phyloP scores from a whole-genome alignment of 139 green algal species.

The Zygnema circumcarinatum region DNA sequence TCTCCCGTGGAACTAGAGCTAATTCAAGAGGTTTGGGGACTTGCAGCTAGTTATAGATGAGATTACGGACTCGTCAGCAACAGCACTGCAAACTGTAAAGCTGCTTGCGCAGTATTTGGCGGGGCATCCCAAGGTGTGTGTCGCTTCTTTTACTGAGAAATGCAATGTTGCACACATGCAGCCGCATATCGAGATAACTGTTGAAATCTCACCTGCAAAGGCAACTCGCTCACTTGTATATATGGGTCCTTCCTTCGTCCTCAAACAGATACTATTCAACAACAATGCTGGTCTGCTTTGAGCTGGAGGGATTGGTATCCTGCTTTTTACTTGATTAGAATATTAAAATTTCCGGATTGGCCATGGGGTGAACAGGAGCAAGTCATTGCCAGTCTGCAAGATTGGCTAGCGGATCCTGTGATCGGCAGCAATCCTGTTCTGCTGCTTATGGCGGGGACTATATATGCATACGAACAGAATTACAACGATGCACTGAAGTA shows the following conservation, averaged over 20 bases:
- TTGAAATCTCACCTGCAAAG: no score
- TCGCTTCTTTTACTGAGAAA: not conserved
- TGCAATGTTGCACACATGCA: not conserved
- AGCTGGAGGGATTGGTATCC: no score
- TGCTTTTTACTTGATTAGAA: no score
- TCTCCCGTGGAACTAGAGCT: no score
- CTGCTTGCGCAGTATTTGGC: conserved; percentile 84
- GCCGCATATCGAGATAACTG: no score
- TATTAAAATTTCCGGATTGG: no score
- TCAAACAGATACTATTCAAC: no score
- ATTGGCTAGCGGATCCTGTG: conserved; percentile 81
- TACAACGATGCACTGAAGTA: conserved; percentile 90
- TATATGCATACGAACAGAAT: conserved; percentile 85
- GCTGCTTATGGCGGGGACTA: conserved; percentile 79
- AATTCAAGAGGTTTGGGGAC: no score
- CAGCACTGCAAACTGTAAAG: conserved; percentile 86
- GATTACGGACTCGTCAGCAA: conserved; percentile 76
- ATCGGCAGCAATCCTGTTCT: conserved; percentile 81
- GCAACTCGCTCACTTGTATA: no score
- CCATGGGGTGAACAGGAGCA: conserved; percentile 62
- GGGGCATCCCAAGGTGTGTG: conserved; percentile 64
- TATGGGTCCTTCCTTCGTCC: no score
- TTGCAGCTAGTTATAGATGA: conserved; percentile 92
- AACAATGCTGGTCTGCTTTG: no score
- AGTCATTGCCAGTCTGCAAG: conserved; percentile 68